These are phyloP conservation scores for Sclerotiophoma versabilis DNA, from an alignment of 2,329 filamentous ascomycete genomes.

Conservation along the genomic window DNA sequence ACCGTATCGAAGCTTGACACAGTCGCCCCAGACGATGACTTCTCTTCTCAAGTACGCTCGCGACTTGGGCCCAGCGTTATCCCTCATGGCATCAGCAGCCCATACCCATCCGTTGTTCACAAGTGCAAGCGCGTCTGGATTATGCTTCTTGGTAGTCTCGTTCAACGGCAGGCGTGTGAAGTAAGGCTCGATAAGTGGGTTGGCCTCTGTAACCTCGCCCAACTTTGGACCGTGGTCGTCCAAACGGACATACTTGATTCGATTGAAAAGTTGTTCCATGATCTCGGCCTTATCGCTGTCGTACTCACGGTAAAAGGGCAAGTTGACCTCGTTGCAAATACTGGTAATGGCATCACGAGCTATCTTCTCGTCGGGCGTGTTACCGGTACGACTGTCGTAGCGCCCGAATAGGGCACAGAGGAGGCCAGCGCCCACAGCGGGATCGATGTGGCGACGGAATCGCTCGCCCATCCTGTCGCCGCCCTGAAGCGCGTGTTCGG, in stretches of 20 bases:
- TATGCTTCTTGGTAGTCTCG: constrained; percentile 77
- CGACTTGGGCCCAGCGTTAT: constrained; percentile 90
- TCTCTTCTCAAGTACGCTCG: constrained; percentile 94
- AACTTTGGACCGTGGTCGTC: constrained; percentile 89
- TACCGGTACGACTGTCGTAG: constrained; percentile 62
- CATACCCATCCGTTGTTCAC: constrained; percentile 99
- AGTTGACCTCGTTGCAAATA: constrained; percentile 83
- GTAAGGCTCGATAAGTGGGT: constrained; percentile 89
- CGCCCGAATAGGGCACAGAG: constrained; percentile 73
- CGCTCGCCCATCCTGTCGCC: constrained; percentile 80
- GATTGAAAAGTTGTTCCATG: constrained; percentile 89
- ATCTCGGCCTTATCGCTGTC: constrained; percentile 83
- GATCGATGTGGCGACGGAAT: constrained; percentile 74
- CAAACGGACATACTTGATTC: constrained; percentile 93
- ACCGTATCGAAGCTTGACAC: constrained; percentile 95
- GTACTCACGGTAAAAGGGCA: constrained; percentile 91
- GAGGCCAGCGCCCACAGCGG: constrained; percentile 72
- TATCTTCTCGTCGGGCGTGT: constrained; percentile 59
- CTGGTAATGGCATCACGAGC: constrained; percentile 62
- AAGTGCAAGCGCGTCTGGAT: constrained; percentile 77
- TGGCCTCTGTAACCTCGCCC: constrained; percentile 77
- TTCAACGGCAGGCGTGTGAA: constrained; percentile 89
- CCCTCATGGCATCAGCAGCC: constrained; percentile 91
- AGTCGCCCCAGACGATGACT: constrained; percentile 98
- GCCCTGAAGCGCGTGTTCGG: constrained; percentile 72